phyloP scores from a whole-genome alignment of 768 basidiomycete genomes.

The Boletus sp. region DNA sequence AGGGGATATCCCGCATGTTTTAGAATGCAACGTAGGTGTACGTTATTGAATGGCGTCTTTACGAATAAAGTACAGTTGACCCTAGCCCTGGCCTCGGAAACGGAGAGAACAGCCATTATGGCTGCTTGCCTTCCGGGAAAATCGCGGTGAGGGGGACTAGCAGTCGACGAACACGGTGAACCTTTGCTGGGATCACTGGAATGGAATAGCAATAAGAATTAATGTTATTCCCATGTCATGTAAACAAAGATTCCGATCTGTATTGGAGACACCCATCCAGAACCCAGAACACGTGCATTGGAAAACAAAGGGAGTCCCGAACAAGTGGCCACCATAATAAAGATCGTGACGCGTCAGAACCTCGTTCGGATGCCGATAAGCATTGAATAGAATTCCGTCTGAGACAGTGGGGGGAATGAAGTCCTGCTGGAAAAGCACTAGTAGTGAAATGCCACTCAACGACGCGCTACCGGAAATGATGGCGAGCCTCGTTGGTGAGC shows the following conservation, averaged over 20 bases:
- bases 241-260: neutral
- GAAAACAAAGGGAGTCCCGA: neutral
- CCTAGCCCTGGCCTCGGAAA: neutral
- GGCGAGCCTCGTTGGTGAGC: neutral
- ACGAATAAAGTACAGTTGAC: conserved; percentile 1
- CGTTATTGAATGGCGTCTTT: neutral
- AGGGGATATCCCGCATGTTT: neutral
- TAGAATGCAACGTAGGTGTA: neutral
- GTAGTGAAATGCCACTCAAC: neutral
- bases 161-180: neutral
- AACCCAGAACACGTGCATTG: neutral
- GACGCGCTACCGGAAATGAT: neutral
- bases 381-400: conserved; percentile 12
- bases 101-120: neutral
- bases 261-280: neutral
- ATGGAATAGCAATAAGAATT: too few species aligned
- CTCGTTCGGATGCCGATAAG: conserved; percentile 3
- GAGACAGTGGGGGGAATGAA: neutral
- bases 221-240: too few species aligned
- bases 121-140: neutral
- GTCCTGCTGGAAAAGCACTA: neutral
- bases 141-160: neutral
- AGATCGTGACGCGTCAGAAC: neutral
- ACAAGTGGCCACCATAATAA: neutral
- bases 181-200: neutral